phyloP scores from a whole-genome alignment of 169 alveolate species.

The Cryptosporidium muris region DNA sequence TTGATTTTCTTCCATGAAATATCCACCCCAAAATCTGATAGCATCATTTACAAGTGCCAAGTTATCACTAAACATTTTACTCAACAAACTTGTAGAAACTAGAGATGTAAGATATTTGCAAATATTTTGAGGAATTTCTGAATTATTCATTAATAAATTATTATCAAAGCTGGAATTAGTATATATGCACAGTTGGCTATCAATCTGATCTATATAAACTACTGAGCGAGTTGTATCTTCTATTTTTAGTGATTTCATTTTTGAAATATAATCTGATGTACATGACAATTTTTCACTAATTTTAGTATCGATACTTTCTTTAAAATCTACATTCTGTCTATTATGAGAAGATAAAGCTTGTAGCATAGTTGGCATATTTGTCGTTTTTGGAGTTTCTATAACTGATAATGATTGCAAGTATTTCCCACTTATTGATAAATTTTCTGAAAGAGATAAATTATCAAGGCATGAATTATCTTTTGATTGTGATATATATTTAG shows the following conservation, averaged over 20 bases:
- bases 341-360: constrained; percentile 12
- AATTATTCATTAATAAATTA: constrained; percentile 7
- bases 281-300: constrained; percentile 33
- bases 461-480: background rate
- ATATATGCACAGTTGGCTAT: background rate
- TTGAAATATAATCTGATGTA: background rate
- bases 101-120: constrained; percentile 23
- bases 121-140: background rate
- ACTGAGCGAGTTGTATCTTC: too few relatives aligned
- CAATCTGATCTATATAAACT: background rate
- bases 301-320: background rate
- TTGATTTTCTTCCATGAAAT: background rate
- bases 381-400: constrained; percentile 20
- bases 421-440: background rate
- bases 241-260: background rate
- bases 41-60: constrained; percentile 2
- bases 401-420: background rate
- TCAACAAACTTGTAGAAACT: constrained; percentile 11
- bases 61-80: constrained; percentile 15
- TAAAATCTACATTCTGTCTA: background rate
- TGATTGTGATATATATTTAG: background rate
- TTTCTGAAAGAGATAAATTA: background rate
- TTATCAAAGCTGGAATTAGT: constrained; percentile 3
- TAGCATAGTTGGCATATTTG: constrained; percentile 28
- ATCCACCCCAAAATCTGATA: constrained; percentile 50